Conservation (phyloP, 805 yeast species). For the Vanderwaltozyma verrucispora region DNA sequence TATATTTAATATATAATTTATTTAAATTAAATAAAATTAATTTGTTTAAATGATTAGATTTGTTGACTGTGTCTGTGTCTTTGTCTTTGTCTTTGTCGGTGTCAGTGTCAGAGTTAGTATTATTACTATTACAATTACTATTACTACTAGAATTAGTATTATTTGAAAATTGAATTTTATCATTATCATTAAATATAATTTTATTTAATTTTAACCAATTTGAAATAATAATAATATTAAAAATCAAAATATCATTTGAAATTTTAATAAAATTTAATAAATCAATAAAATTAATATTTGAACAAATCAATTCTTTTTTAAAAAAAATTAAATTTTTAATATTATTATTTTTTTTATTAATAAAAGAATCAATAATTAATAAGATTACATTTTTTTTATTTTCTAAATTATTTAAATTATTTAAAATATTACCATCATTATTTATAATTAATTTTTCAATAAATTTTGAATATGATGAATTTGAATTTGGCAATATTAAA, state of each 20-base stretch:
- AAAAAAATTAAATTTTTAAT: conserved; percentile 12
- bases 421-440: conserved; percentile 20
- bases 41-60: conserved; percentile 7
- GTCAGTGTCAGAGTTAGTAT: too few species aligned
- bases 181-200: background rate
- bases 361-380: conserved; percentile 20
- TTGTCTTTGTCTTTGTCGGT: too few species aligned
- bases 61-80: background rate
- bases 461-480: conserved; percentile 7
- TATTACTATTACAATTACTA: too few species aligned
- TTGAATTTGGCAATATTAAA: conserved; percentile 16
- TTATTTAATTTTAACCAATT: conserved; percentile 8
- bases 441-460: conserved; percentile 9
- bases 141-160: too few species aligned
- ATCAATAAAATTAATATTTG: too few species aligned
- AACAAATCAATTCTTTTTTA: conserved; percentile 13
- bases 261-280: too few species aligned
- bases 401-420: too few species aligned
- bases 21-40: conserved; percentile 12
- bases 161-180: background rate
- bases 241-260: too few species aligned
- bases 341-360: conserved; percentile 5
- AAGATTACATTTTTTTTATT: conserved; percentile 8
- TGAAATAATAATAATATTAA: too few species aligned
- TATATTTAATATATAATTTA: conserved; percentile 15